These are phyloP conservation scores for Halophytophthora polymorphica DNA, from an alignment of 352 stramenopile genomes.

Conservation along the genomic window DNA sequence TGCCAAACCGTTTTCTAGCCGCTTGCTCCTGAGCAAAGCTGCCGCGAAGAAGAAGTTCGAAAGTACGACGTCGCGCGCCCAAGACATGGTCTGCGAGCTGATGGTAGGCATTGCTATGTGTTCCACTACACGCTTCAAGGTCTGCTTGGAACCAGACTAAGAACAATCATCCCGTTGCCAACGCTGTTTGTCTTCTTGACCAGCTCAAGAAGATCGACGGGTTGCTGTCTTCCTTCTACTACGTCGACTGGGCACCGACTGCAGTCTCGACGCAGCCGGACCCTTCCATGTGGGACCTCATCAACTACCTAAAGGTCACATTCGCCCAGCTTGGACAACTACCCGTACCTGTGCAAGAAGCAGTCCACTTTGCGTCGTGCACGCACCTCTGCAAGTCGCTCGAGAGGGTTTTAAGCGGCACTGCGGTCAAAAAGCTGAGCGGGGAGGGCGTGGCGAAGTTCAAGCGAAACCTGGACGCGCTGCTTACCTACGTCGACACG, in stretches of 20 bases:
- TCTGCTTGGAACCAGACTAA: not conserved
- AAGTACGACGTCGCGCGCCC: constrained; percentile 69
- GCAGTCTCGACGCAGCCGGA: constrained; percentile 60
- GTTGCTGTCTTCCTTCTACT: constrained; percentile 71
- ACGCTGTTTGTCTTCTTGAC: constrained; percentile 1
- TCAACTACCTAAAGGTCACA: constrained; percentile 83
- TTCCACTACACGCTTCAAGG: not conserved
- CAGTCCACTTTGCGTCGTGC: constrained; percentile 73
- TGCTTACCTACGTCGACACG: constrained; percentile 61
- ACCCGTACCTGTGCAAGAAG: constrained; percentile 52
- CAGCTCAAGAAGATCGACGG: constrained; percentile 85
- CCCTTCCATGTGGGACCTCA: constrained; percentile 79
- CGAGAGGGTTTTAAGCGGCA: constrained; percentile 61
- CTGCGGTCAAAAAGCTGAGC: constrained; percentile 64
- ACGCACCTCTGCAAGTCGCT: constrained; percentile 78
- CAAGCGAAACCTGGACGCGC: constrained; percentile 70
- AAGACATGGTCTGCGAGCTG: constrained; percentile 82
- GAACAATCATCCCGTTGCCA: not conserved
- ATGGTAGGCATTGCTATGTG: constrained; percentile 42
- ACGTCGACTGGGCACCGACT: constrained; percentile 67
- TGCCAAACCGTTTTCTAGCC: constrained; percentile 48
- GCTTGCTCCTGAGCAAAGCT: constrained; percentile 51
- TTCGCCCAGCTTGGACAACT: constrained; percentile 64
- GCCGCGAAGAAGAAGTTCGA: constrained; percentile 82
- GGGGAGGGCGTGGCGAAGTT: constrained; percentile 72